Conservation (phyloP, 805 yeast genomes). For the Saccharomycopsis babjevae region DNA sequence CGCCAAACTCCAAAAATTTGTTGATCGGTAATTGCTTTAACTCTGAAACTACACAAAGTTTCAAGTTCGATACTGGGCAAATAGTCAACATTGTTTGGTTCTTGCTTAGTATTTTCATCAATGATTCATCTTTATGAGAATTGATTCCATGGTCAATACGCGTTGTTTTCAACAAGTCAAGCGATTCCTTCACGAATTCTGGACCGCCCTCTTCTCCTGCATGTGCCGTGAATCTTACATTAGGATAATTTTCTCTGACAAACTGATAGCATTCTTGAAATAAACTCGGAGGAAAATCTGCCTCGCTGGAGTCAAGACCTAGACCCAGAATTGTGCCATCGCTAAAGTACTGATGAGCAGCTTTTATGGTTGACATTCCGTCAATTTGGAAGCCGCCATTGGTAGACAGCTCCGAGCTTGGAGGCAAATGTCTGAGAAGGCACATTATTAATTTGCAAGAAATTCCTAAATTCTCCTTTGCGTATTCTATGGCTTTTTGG, state of each 20-base stretch:
- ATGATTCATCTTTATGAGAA: constrained; percentile 41
- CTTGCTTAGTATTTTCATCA: constrained; percentile 48
- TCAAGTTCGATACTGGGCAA: constrained; percentile 72
- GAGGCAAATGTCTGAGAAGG: constrained; percentile 64
- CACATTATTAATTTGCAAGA: constrained; percentile 73
- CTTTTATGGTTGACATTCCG: constrained; percentile 47
- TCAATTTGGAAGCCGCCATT: constrained; percentile 20
- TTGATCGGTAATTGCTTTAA: constrained; percentile 59
- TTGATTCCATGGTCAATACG: constrained; percentile 80
- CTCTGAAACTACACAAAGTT: constrained; percentile 61
- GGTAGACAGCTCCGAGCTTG: constrained; percentile 21
- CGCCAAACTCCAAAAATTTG: constrained; percentile 46
- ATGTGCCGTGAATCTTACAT: constrained; percentile 65
- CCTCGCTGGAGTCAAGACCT: constrained; percentile 77
- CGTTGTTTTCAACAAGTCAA: constrained; percentile 49
- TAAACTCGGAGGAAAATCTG: constrained; percentile 64
- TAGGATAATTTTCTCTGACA: constrained; percentile 39
- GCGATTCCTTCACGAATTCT: constrained; percentile 47
- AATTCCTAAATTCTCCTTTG: constrained; percentile 48
- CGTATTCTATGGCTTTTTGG: constrained; percentile 54
- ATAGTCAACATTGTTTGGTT: constrained; percentile 51
- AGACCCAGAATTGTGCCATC: constrained; percentile 60
- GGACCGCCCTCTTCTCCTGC: constrained; percentile 88
- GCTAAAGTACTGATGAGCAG: constrained; percentile 41
- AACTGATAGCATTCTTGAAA: constrained; percentile 52